Evolutionary conservation across 2,329 filamentous ascomycete genomes (phyloP).

Genomic region (Pezicula radicicola): DNA sequence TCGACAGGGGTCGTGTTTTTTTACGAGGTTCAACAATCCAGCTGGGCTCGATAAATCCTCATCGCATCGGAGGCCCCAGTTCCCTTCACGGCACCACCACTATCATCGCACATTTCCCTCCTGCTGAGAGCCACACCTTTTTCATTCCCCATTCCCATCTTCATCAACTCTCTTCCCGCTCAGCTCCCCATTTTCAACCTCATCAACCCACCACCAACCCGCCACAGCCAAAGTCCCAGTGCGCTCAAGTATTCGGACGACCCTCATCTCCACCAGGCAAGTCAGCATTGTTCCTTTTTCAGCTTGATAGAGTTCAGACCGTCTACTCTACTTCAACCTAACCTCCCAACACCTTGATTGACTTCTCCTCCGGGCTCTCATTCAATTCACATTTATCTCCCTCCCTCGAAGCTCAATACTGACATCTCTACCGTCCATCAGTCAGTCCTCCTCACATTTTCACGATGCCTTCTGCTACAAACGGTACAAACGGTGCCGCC

Average conservation of each 20-base stretch:
- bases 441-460: conserved; percentile 10
- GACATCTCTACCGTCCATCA: background rate
- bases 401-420: background rate
- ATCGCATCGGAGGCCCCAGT: conserved; percentile 1
- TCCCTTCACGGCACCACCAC: background rate
- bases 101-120: background rate
- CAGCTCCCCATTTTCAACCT: background rate
- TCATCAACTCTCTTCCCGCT: background rate
- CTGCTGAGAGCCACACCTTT: background rate
- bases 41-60: conserved; percentile 1
- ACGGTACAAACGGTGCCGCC: conserved; percentile 36
- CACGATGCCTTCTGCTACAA: conserved; percentile 32
- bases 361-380: too few species aligned
- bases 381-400: background rate
- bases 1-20: background rate
- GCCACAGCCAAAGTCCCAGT: too few species aligned
- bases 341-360: background rate
- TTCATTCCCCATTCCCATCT: background rate
- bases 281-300: background rate
- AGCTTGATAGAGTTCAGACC: background rate
- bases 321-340: background rate
- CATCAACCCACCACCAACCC: too few species aligned
- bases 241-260: background rate
- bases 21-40: background rate
- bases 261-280: background rate